Base-by-base conservation (phyloP, 2,329 filamentous ascomycete genomes). In the Helotiales sp. region DNA sequence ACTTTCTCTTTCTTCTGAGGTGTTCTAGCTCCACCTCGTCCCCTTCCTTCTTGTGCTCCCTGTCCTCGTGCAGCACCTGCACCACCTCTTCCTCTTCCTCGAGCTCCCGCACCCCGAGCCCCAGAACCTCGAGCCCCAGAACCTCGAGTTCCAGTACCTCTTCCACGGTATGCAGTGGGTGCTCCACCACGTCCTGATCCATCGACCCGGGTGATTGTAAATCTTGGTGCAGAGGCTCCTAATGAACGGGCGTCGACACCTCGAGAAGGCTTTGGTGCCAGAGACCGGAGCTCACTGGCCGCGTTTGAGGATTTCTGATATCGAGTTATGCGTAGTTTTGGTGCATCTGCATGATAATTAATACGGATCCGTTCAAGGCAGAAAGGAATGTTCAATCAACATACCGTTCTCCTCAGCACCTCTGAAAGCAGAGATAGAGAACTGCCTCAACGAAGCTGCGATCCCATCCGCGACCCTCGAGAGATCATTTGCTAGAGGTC, bases 121-220 rank as follows among this genome's bases (percentile, higher is more conserved):
- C 64, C 74, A 8, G 76, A 4, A 73, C 77, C 62, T 61, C 72
- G 1, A 57, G 66, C 1, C 76, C 76, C 1, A 72, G 74, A 4
- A 49, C 71, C 53, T 67, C 17, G 30, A 27, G 31, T 60, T 27
- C 61, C 57, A 25, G 59, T 22, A 13, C 53, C 55, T 44, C 63
- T 50, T 33, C 60, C 52, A 40, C 57, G 56, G 34, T 38, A 22
- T n/a, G 38, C 50, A 47, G 51, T 6, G n/a, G 34, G 53, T 33
- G 54, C 57, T 38, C 60, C 38, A 42, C 33, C 19, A 17, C 60
- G 58, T 25, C 62, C 58, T 5, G 13, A n/a, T 10, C 42, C 42
- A 30, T 63, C 60, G 6, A 63, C 29, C 44, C 63, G 55, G 1
- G 46, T 47, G 29, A 70, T 67, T 4, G 47, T 63, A 50, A 70